Base-by-base conservation (phyloP, 257 asterid genomes). In the Nicotiana attenuata region DNA sequence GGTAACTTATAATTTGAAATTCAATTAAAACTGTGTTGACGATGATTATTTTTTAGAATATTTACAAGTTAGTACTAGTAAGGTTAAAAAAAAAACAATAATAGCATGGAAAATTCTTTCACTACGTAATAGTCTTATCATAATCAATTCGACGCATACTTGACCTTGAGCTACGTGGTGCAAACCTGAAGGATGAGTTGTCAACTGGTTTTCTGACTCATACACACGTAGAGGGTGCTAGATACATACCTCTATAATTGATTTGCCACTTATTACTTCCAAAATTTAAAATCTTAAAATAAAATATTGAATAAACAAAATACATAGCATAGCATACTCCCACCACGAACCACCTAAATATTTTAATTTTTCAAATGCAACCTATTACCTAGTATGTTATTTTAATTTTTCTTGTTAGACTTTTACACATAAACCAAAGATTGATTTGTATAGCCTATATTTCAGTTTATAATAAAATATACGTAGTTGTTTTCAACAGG, bases 131-230 rank as follows among this genome's bases (percentile, higher is more conserved):
- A 35, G 19, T 41, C 0, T 41, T 69, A 41, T 67, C 35, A 3
- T 5, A 3, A 8, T 7, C 35, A 71, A 45, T 13, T 22, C 6
- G 38, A 15, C 3, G 28, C 17, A 38, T 11, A 69, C 77, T 41
- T 20, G 77, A 69, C 33, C 19, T 35, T 69, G n/a, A 41, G n/a
- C 78, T 31, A 73, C 79, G 61, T 73, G 79, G 60, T 56, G 26
- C 5, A n/a, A 28, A 9, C 45, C 10, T 6, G 55, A 14, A 8
- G 22, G 41, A 53, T 16, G 19, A 3, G 29, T 26, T 78, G 66
- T 14, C 14, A 60, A 10, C 66, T 66, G 15, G 50, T 71, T 83
- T 64, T 79, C 82, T 84, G 84, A 84, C 24, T 81, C 82, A 84
- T 31, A 26, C 59, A 80, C 84, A 78, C 84, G 82, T 77, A 77